These are phyloP conservation scores for Arctostaphylos glauca DNA, from an alignment of 148 eudicot genomes.

Conservation along the genomic window DNA sequence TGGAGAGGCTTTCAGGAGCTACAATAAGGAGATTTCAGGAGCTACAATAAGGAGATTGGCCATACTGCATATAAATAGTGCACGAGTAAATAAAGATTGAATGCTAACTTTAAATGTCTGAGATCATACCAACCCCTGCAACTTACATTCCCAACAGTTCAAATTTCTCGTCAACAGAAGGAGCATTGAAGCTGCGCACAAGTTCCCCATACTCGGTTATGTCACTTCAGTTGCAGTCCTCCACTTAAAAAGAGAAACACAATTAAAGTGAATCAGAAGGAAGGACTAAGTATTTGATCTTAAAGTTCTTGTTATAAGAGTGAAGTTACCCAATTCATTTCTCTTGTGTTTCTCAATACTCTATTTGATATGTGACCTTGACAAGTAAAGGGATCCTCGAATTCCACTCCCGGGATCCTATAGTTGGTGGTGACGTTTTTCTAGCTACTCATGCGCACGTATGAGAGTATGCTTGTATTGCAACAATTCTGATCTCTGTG, in stretches of 20 bases:
- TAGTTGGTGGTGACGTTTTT: neutral
- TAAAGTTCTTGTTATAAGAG: too few species aligned
- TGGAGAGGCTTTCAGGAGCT: conserved; percentile 95
- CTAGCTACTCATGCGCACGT: neutral
- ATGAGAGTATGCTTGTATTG: neutral
- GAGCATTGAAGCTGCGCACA: conserved; percentile 92
- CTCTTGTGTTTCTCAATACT: too few species aligned
- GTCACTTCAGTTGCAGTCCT: conserved; percentile 86
- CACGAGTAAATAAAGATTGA: conserved; percentile 11
- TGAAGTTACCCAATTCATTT: too few species aligned
- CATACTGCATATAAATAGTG: conserved; percentile 47
- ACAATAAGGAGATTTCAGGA: conserved; percentile 99
- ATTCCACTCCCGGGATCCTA: too few species aligned
- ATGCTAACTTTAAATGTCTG: neutral
- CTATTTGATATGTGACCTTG: too few species aligned
- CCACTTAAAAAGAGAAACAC: conserved; percentile 52
- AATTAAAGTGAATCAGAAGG: neutral
- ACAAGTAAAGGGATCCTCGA: too few species aligned
- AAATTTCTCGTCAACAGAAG: conserved; percentile 92
- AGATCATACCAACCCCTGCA: conserved; percentile 10
- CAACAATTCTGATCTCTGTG: neutral
- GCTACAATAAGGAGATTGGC: conserved; percentile 99
- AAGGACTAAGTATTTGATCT: too few species aligned
- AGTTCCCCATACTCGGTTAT: conserved; percentile 94
- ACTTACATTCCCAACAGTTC: conserved; percentile 96